phyloP scores from a whole-genome alignment of 1,284 basidiomycete species.

The Schizophyllum amplum region DNA sequence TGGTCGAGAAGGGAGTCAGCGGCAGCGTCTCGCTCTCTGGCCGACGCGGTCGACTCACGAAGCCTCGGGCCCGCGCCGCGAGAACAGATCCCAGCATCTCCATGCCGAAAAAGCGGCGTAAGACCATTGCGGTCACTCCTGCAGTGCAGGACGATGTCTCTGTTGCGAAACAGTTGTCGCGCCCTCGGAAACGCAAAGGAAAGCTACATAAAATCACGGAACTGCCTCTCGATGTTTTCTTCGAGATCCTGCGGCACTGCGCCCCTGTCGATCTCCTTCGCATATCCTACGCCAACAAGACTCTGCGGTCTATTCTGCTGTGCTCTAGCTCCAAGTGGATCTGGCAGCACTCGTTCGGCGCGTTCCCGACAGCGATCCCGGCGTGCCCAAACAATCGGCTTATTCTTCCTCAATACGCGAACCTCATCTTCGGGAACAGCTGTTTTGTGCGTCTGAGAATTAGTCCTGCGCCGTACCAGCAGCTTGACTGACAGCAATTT shows the following conservation, averaged over 20 bases:
- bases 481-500: background rate
- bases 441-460: background rate
- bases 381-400: background rate
- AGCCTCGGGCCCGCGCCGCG: no score
- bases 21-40: no score
- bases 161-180: no score
- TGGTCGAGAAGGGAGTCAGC: no score
- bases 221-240: background rate
- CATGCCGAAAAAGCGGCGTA: no score
- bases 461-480: background rate
- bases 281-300: background rate
- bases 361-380: background rate
- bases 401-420: background rate
- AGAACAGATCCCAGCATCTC: no score
- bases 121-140: no score
- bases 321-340: background rate
- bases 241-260: background rate
- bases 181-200: no score
- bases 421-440: background rate
- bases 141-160: no score
- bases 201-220: no score
- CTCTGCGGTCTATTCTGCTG: background rate
- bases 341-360: background rate
- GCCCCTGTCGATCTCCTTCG: background rate
- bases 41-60: no score